Percentiles rank a stretch among this genome's conserved stretches.
Evolutionary conservation across 2,329 filamentous ascomycete species (phyloP).

Genomic region (Ustulina deusta): DNA sequence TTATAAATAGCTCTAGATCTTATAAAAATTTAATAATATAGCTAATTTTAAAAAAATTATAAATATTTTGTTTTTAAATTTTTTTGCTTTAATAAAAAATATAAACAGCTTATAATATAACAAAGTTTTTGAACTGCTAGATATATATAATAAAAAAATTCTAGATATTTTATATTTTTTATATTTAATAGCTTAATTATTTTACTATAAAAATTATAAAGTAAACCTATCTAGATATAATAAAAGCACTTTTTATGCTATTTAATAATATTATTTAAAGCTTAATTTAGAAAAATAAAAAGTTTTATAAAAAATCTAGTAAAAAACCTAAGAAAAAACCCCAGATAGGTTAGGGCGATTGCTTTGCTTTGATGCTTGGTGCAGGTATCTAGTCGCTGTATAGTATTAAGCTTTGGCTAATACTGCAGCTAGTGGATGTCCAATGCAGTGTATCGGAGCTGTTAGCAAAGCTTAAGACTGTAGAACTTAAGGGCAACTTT

Average conservation of each 20-base stretch:
- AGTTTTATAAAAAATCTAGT: not conserved
- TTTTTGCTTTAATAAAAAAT: not conserved
- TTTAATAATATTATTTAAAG: not conserved
- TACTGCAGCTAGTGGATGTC: not conserved
- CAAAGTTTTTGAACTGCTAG: not conserved
- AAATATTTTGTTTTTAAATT: not conserved
- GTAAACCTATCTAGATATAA: not conserved
- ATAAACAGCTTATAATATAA: no score
- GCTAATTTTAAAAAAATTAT: not conserved
- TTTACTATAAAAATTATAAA: not conserved
- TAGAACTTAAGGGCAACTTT: not conserved
- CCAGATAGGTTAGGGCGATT: not conserved
- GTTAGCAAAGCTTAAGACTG: not conserved
- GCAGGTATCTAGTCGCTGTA: not conserved
- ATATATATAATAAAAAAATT: slow-evolving; percentile 1
- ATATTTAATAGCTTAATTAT: no score
- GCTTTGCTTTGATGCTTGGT: not conserved
- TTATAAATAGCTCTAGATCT: not conserved
- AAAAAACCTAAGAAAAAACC: no score
- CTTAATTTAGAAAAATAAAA: not conserved
- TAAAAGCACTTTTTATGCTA: not conserved
- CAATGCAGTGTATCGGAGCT: not conserved
- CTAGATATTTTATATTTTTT: not conserved
- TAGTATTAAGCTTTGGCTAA: not conserved
- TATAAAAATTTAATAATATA: not conserved